phyloP scores from a whole-genome alignment of 768 basidiomycete species.

The Tricholoma saponaceum region DNA sequence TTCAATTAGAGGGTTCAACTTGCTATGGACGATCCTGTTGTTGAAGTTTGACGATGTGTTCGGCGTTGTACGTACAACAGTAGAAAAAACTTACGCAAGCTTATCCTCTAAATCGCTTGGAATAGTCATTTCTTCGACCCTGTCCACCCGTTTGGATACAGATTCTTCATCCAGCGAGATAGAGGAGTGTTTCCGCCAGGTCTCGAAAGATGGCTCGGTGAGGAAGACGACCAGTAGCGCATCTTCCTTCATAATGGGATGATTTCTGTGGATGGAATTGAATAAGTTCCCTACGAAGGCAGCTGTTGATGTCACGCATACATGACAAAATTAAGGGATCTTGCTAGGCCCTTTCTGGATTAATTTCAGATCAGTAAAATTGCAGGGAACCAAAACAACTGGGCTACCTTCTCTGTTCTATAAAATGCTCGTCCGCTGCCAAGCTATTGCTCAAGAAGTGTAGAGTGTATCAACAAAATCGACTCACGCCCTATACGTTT shows the following conservation, averaged over 20 bases:
- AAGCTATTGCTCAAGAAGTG: conserved; percentile 6
- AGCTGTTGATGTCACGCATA: conserved; percentile 28
- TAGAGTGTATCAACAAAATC: conserved; percentile 5
- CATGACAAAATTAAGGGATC: conserved; percentile 80
- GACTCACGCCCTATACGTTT: conserved; percentile 86
- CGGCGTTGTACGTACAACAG: neutral
- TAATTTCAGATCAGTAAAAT: neutral
- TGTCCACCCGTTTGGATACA: conserved; percentile 69
- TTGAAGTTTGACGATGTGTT: conserved; percentile 6
- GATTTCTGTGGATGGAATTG: conserved; percentile 53
- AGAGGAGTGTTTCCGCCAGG: conserved; percentile 76
- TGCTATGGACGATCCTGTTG: conserved; percentile 66
- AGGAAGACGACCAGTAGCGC: conserved; percentile 80
- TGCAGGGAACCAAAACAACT: neutral
- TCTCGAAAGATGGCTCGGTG: conserved; percentile 78
- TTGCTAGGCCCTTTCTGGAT: conserved; percentile 68
- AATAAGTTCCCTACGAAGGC: neutral
- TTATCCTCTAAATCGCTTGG: conserved; percentile 92
- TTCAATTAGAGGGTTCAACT: conserved; percentile 74
- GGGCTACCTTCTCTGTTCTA: conserved; percentile 80
- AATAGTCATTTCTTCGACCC: conserved; percentile 86
- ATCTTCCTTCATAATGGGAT: conserved; percentile 88
- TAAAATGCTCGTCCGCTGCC: conserved; percentile 80
- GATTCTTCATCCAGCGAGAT: conserved; percentile 90
- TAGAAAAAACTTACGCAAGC: conserved; percentile 49